phyloP scores from a whole-genome alignment of 768 basidiomycete species.

The Cantharellus anzutake region DNA sequence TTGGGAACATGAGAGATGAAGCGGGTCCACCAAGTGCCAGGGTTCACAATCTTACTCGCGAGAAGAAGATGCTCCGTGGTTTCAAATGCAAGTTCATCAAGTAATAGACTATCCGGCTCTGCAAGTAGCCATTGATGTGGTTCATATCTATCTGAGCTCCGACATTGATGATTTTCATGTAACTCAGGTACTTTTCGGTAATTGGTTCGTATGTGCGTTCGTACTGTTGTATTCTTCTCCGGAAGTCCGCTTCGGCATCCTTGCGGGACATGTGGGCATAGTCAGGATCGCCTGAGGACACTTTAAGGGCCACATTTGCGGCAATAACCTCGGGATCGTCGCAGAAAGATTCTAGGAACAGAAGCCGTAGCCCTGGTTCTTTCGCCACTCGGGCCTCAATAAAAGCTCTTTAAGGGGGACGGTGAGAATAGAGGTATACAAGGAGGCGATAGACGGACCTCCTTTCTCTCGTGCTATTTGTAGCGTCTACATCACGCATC shows the following conservation, averaged over 20 bases:
- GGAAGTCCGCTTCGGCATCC: slow-evolving; percentile 76
- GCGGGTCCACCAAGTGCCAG: not conserved
- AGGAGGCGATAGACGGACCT: slow-evolving; percentile 27
- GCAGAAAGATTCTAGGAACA: slow-evolving; percentile 92
- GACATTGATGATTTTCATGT: slow-evolving; percentile 83
- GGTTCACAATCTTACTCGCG: slow-evolving; percentile 41
- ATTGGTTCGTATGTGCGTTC: slow-evolving; percentile 93
- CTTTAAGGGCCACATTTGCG: slow-evolving; percentile 90
- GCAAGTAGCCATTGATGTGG: slow-evolving; percentile 84
- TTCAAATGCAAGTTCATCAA: slow-evolving; percentile 97
- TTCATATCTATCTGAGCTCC: slow-evolving; percentile 67
- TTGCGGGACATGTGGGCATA: slow-evolving; percentile 79
- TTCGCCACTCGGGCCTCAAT: slow-evolving; percentile 67
- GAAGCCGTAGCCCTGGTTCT: slow-evolving; percentile 71
- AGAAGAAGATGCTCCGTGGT: slow-evolving; percentile 90
- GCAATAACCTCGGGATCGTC: slow-evolving; percentile 89
- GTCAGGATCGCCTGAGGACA: slow-evolving; percentile 91
- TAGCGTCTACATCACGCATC: slow-evolving; percentile 48
- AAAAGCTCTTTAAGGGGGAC: slow-evolving; percentile 34
- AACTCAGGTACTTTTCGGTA: slow-evolving; percentile 66
- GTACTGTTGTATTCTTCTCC: slow-evolving; percentile 79
- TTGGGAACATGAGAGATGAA: not conserved
- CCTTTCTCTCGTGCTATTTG: slow-evolving; percentile 68
- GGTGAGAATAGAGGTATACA: not conserved
- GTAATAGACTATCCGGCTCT: slow-evolving; percentile 94